Evolutionary conservation across 192 early-diverging fungal species (phyloP), one percentile per base, ranked within the genome.

Genomic region (Backusella luteola): DNA sequence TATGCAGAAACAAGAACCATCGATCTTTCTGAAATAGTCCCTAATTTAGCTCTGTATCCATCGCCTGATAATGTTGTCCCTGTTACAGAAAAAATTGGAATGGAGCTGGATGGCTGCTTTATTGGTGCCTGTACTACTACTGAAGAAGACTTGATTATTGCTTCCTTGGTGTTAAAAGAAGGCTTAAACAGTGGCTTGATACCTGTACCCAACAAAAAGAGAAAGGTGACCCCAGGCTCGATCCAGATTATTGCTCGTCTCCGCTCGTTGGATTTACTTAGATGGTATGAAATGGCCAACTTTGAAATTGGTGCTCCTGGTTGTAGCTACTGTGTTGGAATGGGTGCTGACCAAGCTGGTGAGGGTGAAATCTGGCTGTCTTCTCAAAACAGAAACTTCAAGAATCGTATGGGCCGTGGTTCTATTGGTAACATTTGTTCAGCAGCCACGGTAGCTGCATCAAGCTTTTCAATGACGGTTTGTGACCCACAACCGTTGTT

Each of bases 341-440:
- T 94, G 77, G 93, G 90, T 14, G 93, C 93, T 19, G 93, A 94
- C 71, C 85, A 87, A 75, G 93, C 93, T 53, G 88, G 89, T 46
- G 92, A 92, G 46, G 93, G 93, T 44, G 92, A 94, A 80, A 88
- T 94, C 14, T 94, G 93, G 93, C 85, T 94, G 71, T 91, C 89
- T 79, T 93, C 92, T 71, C 93, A 94, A 86, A 94, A 94, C 88
- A 88, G 93, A 77, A 94, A 94, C 81, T 94, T 94, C 80, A 91
- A 90, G 84, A 94, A 94, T 84, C 89, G 93, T 75, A 94, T 94
- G 93, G 93, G 93, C 29, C 90, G 91, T 67, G 93, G 93, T 63
- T 89, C 90, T 38, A 94, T 94, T 67, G 93, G 87, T 69, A 94
- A 94, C 83, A 85, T 94, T 39, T 87, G 89, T 23, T 93, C 92